Conservation (phyloP, 2,329 filamentous ascomycete genomes). For the Rutstroemia sp. region DNA sequence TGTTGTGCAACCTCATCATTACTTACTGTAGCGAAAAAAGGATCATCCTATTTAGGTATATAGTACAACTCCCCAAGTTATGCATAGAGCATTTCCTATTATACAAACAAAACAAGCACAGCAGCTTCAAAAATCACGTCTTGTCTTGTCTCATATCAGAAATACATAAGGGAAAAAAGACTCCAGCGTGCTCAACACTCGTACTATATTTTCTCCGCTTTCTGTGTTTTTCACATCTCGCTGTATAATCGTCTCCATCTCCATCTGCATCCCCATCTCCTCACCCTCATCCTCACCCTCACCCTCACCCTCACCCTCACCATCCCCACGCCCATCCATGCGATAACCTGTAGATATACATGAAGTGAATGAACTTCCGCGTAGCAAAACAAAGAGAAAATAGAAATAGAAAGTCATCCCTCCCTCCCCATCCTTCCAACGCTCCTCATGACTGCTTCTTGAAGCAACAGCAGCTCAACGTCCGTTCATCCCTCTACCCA, state of each 20-base stretch:
- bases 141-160: neutral
- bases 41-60: too few relatives aligned
- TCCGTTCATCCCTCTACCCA: neutral
- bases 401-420: too few relatives aligned
- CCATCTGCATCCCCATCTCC: too few relatives aligned
- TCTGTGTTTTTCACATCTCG: neutral
- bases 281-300: neutral
- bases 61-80: too few relatives aligned
- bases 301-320: neutral
- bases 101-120: too few relatives aligned
- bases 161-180: neutral
- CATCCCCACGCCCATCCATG: neutral
- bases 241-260: neutral
- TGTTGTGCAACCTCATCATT: too few relatives aligned
- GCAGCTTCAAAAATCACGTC: too few relatives aligned
- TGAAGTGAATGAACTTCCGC: neutral
- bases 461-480: neutral
- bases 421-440: neutral
- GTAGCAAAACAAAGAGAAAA: neutral
- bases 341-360: slow-evolving; percentile 6
- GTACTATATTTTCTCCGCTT: neutral
- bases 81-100: too few relatives aligned
- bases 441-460: neutral
- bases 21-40: too few relatives aligned
- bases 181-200: neutral